Percentiles rank a stretch among this genome's conserved stretches.
Conservation (phyloP, 163 green algal species). For the Scenedesmus sp. region DNA sequence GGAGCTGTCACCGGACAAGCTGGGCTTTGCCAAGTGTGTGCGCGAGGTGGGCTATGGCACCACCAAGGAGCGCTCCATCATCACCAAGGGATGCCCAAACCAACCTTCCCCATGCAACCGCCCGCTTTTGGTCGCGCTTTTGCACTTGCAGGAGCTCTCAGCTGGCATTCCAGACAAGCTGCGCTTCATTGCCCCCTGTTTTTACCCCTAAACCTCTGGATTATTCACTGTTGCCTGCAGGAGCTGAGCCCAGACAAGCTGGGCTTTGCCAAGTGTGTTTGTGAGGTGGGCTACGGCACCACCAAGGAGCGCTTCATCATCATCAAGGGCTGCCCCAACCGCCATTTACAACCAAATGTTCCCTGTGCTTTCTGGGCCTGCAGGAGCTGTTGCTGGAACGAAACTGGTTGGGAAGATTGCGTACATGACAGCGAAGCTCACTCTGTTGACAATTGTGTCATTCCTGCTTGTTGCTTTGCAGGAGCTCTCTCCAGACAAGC, state of each 20-base stretch:
- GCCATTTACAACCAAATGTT: too few relatives aligned
- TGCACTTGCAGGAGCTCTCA: too few relatives aligned
- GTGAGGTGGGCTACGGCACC: slow-evolving; percentile 89
- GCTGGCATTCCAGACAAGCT: too few relatives aligned
- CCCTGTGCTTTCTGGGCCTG: too few relatives aligned
- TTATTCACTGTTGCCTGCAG: slow-evolving; percentile 31
- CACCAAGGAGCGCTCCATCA: slow-evolving; percentile 96
- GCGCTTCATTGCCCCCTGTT: too few relatives aligned
- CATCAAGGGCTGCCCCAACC: slow-evolving; percentile 96
- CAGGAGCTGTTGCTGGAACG: too few relatives aligned
- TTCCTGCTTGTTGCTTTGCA: background rate
- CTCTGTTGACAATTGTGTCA: too few relatives aligned
- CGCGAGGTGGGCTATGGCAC: slow-evolving; percentile 90
- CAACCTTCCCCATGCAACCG: background rate
- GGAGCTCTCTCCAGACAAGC: slow-evolving; percentile 94
- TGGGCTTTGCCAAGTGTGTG: slow-evolving; percentile 87
- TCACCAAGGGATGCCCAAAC: slow-evolving; percentile 97
- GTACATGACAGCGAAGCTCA: too few relatives aligned
- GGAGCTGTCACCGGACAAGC: slow-evolving; percentile 93
- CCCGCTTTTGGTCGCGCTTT: too few relatives aligned
- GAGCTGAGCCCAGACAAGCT: slow-evolving; percentile 95
- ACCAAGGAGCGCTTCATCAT: slow-evolving; percentile 97
- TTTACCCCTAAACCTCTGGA: too few relatives aligned
- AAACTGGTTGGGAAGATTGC: too few relatives aligned
- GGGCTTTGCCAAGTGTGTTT: slow-evolving; percentile 82